phyloP scores from a whole-genome alignment of 495 filamentous ascomycete genomes.

The Massariosphaeria phaeospora region DNA sequence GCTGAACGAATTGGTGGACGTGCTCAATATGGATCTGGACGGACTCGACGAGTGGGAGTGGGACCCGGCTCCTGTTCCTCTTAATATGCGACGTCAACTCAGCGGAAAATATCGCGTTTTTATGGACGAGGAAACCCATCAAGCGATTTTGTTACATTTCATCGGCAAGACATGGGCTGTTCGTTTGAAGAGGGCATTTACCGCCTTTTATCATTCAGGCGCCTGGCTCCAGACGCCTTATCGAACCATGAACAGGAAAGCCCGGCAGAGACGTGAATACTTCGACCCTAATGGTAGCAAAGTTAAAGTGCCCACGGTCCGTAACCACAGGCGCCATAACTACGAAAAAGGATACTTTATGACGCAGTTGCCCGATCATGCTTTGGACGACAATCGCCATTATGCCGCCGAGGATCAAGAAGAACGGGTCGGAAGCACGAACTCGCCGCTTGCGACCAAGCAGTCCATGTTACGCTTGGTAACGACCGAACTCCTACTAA shows the following conservation, averaged over 20 bases:
- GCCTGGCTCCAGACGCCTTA: conserved; percentile 23
- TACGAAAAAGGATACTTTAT: conserved; percentile 39
- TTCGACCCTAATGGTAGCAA: conserved; percentile 29
- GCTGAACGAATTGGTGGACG: conserved; percentile 33
- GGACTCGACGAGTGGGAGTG: conserved; percentile 31
- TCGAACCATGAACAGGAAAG: conserved; percentile 22
- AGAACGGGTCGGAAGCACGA: conserved; percentile 3
- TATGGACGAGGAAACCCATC: conserved; percentile 36
- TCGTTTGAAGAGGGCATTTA: conserved; percentile 30
- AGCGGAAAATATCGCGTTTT: conserved; percentile 33
- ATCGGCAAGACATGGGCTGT: conserved; percentile 34
- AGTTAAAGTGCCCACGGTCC: neutral
- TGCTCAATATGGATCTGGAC: conserved; percentile 36
- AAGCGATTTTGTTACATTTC: conserved; percentile 34
- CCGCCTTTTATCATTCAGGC: conserved; percentile 23
- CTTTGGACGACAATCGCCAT: conserved; percentile 19
- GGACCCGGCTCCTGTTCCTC: conserved; percentile 26
- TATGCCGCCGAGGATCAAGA: conserved; percentile 14
- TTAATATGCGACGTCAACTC: conserved; percentile 32
- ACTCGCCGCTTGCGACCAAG: conserved; percentile 29
- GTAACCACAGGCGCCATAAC: conserved; percentile 30
- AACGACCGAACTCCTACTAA: conserved; percentile 33
- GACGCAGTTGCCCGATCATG: conserved; percentile 36
- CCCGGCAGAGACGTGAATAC: conserved; percentile 34
- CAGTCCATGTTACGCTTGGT: conserved; percentile 32